Base-by-base conservation (phyloP, 1,284 basidiomycete species). In the Volvariella surrecta region DNA sequence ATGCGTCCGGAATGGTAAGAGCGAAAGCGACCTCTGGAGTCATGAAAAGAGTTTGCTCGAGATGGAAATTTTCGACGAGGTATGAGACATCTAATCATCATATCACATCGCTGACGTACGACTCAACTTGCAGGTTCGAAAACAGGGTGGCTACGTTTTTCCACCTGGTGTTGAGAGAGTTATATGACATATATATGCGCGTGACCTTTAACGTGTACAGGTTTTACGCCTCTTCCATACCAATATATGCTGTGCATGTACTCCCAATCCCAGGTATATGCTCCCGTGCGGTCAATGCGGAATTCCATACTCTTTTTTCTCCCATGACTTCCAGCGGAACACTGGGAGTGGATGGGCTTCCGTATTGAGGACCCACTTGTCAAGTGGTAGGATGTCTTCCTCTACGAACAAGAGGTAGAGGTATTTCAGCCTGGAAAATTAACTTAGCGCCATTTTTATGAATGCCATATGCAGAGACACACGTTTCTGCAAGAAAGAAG, bases 281-380 rank as follows among this genome's bases (percentile, higher is more conserved):
- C 24, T 28, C 24, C 24, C 6, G 11, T 28, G 11, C 11, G 24
- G 11, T 28, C 11, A 28, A 11, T 28, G 24, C 11, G 42, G 30
- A 19, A 68, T 61, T 30, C 56, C 57, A 51, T 69, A 74, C 9
- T 51, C 51, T 40, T 57, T 57, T 48, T 59, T 69, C 57, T 81
- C 74, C 49, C 58, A 54, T 16, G 61, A 50, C 3, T 64, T 71
- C 84, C 82, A 87, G n/a, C 71, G 53, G 51, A 89, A 87, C 1
- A 84, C 64, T 1, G 85, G 86, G 3, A 89, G 58, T 1, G 85
- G 82, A 52, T 90, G 87, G 2, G 83, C 86, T 57, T 90, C 89
- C 0, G 90, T 93, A 55, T 90, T 93, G 57, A 92, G 82, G 8
- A 91, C 83, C 77, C 83, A 91, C 44, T 74, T 63, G 42, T 86